phyloP scores from a whole-genome alignment of 768 basidiomycete species.

The Pulveroboletus sp. region DNA sequence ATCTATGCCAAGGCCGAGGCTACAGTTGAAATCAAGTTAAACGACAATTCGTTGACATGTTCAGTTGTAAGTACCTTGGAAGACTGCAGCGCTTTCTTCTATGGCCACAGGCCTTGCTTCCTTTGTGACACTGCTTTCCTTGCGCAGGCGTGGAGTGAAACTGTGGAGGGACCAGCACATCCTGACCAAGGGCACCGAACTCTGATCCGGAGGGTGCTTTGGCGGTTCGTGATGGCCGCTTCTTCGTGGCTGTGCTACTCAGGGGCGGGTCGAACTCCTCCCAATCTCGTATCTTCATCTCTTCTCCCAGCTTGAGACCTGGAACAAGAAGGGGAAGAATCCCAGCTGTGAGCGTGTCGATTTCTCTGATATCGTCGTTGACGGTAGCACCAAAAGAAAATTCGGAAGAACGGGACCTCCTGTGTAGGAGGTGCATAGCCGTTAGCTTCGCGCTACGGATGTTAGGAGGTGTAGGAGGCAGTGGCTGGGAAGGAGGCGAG shows the following conservation, averaged over 20 bases:
- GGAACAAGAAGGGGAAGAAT: constrained; percentile 67
- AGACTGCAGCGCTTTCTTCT: constrained; percentile 65
- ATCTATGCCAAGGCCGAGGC: constrained; percentile 62
- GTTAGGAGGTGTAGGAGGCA: constrained; percentile 74
- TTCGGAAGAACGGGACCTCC: constrained; percentile 63
- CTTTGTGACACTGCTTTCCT: constrained; percentile 26
- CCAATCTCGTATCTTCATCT: constrained; percentile 52
- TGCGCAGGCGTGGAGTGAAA: constrained; percentile 62
- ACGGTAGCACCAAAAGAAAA: constrained; percentile 60
- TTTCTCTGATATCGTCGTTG: constrained; percentile 53
- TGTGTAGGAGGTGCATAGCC: constrained; percentile 49
- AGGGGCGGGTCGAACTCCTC: constrained; percentile 39
- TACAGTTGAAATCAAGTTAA: constrained; percentile 22
- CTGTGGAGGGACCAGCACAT: constrained; percentile 54
- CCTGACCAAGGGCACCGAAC: constrained; percentile 28
- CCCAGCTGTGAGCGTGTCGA: constrained; percentile 68
- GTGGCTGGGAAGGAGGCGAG: constrained; percentile 60
- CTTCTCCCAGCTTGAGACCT: constrained; percentile 55
- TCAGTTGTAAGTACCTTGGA: constrained; percentile 41
- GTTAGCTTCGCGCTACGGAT: constrained; percentile 49
- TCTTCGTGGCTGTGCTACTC: constrained; percentile 35
- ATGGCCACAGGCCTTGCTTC: constrained; percentile 50
- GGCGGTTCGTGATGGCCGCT: constrained; percentile 26
- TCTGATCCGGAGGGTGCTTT: constrained; percentile 16
- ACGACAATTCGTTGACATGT: no score